These are phyloP conservation scores for Lodderomyces orthopsilosis DNA, from an alignment of 1,139 yeast genomes.

Conservation along the genomic window DNA sequence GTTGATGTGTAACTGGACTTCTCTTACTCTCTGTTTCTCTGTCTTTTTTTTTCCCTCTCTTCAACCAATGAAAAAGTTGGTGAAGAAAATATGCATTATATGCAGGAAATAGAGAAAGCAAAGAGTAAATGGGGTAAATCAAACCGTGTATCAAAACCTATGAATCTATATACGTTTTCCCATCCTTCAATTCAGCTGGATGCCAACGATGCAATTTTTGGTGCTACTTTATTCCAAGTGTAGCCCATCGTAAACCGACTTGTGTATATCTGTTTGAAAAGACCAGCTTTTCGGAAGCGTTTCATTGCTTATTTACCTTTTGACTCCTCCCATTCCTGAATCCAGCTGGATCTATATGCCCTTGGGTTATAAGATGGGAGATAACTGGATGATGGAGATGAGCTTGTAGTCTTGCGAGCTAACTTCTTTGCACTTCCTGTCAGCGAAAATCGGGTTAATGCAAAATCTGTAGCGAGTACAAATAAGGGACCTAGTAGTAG, in stretches of 20 bases:
- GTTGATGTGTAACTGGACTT: too few species aligned
- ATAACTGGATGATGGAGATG: conserved; percentile 3
- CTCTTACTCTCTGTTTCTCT: neutral
- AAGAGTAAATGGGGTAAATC: neutral
- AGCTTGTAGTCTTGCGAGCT: conserved; percentile 8
- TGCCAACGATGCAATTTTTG: too few species aligned
- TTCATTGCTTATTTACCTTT: neutral
- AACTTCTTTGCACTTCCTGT: conserved; percentile 14
- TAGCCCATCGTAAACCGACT: too few species aligned
- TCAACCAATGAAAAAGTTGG: conserved; percentile 5
- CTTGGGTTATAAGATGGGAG: conserved; percentile 6
- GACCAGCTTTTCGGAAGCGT: conserved; percentile 1
- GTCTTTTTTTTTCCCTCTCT: neutral
- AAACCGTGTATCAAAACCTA: neutral
- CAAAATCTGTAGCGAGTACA: conserved; percentile 22
- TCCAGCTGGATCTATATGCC: conserved; percentile 12
- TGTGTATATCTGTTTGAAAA: neutral
- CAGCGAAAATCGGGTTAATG: conserved; percentile 20
- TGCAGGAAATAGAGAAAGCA: neutral
- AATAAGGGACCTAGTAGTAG: conserved; percentile 24
- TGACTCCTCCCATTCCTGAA: conserved; percentile 9
- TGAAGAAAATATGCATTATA: conserved; percentile 1
- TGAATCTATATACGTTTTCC: neutral
- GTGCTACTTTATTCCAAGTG: too few species aligned
- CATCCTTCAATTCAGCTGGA: too few species aligned